These are phyloP conservation scores for Aspergillus sergii DNA, from an alignment of 2,329 filamentous ascomycete species.

Conservation along the genomic window DNA sequence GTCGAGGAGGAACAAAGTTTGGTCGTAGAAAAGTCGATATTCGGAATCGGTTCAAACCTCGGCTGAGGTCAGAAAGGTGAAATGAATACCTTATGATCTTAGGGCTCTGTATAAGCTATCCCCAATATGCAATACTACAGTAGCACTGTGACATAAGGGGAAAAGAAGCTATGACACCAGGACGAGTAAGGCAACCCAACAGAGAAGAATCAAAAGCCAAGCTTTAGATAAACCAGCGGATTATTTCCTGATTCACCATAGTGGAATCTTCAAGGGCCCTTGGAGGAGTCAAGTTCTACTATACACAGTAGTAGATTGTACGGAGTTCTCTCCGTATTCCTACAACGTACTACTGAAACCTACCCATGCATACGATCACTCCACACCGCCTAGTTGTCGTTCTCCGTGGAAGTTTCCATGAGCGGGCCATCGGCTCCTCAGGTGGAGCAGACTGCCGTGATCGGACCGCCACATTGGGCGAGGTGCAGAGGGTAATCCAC, in stretches of 20 bases:
- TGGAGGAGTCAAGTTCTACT: neutral
- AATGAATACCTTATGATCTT: neutral
- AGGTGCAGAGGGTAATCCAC: slow-evolving; percentile 19
- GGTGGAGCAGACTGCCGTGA: slow-evolving; percentile 24
- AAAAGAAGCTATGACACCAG: neutral
- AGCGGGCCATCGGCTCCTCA: slow-evolving; percentile 26
- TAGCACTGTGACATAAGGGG: neutral
- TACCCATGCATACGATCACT: slow-evolving; percentile 6
- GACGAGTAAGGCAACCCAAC: neutral
- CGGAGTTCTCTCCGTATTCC: neutral
- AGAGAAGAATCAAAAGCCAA: slow-evolving; percentile 16
- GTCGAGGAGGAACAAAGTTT: neutral
- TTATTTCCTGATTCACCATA: neutral
- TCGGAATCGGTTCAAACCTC: neutral
- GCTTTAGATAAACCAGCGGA: slow-evolving; percentile 19
- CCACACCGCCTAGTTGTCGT: slow-evolving; percentile 19
- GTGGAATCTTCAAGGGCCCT: slow-evolving; percentile 11
- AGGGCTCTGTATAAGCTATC: neutral
- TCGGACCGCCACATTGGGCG: slow-evolving; percentile 30
- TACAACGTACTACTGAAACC: too few species aligned
- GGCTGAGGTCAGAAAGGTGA: neutral
- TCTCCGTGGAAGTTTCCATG: slow-evolving; percentile 30
- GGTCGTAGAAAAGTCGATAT: neutral
- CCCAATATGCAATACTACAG: neutral
- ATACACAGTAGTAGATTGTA: neutral